Base-by-base conservation (phyloP, 2,329 filamentous ascomycete genomes). In the Aureobasidium pullulans region DNA sequence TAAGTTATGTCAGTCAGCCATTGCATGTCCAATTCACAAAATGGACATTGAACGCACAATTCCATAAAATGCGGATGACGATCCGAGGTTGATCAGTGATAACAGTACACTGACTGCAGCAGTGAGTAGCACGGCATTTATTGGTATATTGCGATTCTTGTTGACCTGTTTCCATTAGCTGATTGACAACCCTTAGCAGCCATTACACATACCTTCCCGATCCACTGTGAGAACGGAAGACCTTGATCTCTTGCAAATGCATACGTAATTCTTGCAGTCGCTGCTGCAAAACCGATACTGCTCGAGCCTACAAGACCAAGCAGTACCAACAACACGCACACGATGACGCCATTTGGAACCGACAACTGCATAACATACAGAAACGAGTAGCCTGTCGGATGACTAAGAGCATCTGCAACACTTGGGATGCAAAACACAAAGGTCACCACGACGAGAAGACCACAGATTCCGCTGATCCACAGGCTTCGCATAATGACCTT, bases 171-270 rank as follows among this genome's bases (percentile, higher is more conserved):
- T 19, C 6, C 11, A 19, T 57, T 9, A 46, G 31, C 32, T 7
- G 4, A n/a, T 29, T 16, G 16, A 6, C 44, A 44, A 23, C 16
- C 23, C 16, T 34, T 16, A 2, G 1, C 6, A 10, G 15, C 3
- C 2, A 8, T 9, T 29, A 42, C 13, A 6, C 10, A 37, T 47
- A 46, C 53, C 42, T 40, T 57, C 11, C 37, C 34, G 2, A 61
- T 61, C 59, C 54, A 56, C 16, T 28, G 44, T 16, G 64, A 63
- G 44, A 75, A 76, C 0, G 75, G 75, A 1, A 77, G 67, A 1
- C 75, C 75, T 2, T 68, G 64, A 57, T 77, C 75, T 29, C 75
- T 71, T 13, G 75, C 73, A 62, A 77, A 77, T 0, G 73, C 73
- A 56, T 68, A 78, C 5, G 72, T 67, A 67, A 76, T 73, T 10